Conservation (phyloP, 345 rosid genomes). For the Gossypium rotundifolium region DNA sequence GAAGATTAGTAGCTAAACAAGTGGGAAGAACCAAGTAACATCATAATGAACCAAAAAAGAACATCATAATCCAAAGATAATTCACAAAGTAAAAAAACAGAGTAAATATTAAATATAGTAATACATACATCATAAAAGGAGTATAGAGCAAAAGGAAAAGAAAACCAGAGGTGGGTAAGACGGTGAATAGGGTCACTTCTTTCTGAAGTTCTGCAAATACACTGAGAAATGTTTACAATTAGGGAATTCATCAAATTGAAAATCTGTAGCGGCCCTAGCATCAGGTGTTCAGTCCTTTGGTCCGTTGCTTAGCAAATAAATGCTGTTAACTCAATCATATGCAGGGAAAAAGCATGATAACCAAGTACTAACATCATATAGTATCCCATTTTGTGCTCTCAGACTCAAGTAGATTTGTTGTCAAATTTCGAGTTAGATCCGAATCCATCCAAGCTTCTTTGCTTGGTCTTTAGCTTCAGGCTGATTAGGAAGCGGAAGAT, state of each 20-base stretch:
- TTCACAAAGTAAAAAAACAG: background rate
- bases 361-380: background rate
- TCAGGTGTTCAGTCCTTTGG: background rate
- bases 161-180: too few species aligned
- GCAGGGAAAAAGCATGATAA: background rate
- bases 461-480: background rate
- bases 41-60: background rate
- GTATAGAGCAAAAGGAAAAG: background rate
- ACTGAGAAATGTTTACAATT: too few species aligned
- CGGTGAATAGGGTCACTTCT: too few species aligned
- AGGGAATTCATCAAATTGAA: too few species aligned
- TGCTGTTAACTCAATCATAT: background rate
- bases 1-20: background rate
- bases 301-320: background rate
- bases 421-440: background rate
- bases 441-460: background rate
- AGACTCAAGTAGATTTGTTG: background rate
- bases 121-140: background rate
- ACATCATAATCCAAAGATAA: background rate
- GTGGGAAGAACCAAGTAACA: background rate
- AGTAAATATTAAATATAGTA: background rate
- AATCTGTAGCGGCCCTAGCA: background rate
- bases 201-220: too few species aligned
- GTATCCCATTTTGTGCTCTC: background rate
- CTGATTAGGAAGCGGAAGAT: background rate